phyloP scores from a whole-genome alignment of 371 early-diverging fungal genomes.

The Syncephalastrum racemosum region DNA sequence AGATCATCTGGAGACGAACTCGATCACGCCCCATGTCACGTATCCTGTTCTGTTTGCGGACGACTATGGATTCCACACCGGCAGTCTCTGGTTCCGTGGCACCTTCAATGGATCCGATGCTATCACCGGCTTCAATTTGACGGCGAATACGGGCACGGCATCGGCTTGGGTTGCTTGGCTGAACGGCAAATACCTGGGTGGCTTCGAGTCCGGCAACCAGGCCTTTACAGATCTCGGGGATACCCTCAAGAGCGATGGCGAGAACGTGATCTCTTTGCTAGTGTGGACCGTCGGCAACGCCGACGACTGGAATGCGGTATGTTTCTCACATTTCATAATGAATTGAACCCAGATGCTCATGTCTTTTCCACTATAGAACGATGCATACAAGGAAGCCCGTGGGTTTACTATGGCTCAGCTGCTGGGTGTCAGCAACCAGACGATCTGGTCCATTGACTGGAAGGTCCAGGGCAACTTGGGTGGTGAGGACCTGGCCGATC shows the following conservation, averaged over 20 bases:
- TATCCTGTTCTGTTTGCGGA: slow-evolving; percentile 14
- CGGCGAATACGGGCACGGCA: slow-evolving; percentile 11
- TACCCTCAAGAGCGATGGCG: background rate
- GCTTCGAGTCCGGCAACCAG: slow-evolving; percentile 2
- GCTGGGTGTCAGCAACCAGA: slow-evolving; percentile 7
- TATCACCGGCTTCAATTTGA: slow-evolving; percentile 4
- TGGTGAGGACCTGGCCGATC: slow-evolving; percentile 6
- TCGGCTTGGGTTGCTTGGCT: slow-evolving; percentile 13
- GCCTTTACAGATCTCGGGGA: slow-evolving; percentile 6
- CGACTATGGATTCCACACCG: slow-evolving; percentile 17
- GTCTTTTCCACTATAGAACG: background rate
- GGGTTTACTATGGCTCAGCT: slow-evolving; percentile 19
- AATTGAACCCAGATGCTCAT: no score
- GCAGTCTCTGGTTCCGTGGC: slow-evolving; percentile 17
- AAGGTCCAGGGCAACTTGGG: slow-evolving; percentile 16
- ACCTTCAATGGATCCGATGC: slow-evolving; percentile 6
- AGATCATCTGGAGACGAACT: slow-evolving; percentile 9
- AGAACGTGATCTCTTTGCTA: slow-evolving; percentile 14
- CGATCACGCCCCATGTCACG: slow-evolving; percentile 7
- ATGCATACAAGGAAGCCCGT: slow-evolving; percentile 13
- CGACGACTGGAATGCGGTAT: no score
- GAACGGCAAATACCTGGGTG: slow-evolving; percentile 18
- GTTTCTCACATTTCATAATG: no score
- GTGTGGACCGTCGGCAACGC: background rate
- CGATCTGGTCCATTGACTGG: slow-evolving; percentile 6